Conservation (phyloP, 257 asterid genomes). For the Ophiorrhiza pumila region DNA sequence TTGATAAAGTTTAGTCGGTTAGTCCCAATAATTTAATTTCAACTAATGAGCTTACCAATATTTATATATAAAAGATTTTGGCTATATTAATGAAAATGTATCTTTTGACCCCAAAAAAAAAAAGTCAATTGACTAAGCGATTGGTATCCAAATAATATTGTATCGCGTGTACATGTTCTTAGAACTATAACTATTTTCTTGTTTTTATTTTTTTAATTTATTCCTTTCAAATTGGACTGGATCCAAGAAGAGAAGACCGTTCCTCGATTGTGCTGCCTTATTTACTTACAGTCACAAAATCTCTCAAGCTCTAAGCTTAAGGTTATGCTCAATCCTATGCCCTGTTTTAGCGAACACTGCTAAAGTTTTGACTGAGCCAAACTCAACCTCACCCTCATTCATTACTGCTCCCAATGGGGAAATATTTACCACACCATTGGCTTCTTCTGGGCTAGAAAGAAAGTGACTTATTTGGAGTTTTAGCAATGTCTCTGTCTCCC, state of each 20-base stretch:
- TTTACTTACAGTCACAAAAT: conserved; percentile 8
- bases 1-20: too few relatives aligned
- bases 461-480: conserved; percentile 4
- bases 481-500: conserved; percentile 10
- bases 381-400: too few relatives aligned
- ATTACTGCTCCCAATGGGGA: not conserved
- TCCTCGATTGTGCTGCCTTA: conserved; percentile 44
- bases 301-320: not conserved
- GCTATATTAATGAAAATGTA: too few relatives aligned
- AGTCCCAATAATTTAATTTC: too few relatives aligned
- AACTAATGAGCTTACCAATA: too few relatives aligned
- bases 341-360: too few relatives aligned
- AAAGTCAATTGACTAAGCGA: too few relatives aligned
- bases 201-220: not conserved
- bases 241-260: conserved; percentile 68
- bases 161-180: not conserved
- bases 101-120: too few relatives aligned
- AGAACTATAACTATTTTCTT: not conserved
- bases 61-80: too few relatives aligned
- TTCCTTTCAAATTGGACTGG: conserved; percentile 27
- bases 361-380: conserved; percentile 6
- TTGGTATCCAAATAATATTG: not conserved
- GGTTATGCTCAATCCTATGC: too few relatives aligned
- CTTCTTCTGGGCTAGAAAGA: conserved; percentile 3
- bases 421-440: not conserved